Evolutionary conservation across 1,139 yeast species (phyloP).

Genomic region (Groenewaldozyma sp.): DNA sequence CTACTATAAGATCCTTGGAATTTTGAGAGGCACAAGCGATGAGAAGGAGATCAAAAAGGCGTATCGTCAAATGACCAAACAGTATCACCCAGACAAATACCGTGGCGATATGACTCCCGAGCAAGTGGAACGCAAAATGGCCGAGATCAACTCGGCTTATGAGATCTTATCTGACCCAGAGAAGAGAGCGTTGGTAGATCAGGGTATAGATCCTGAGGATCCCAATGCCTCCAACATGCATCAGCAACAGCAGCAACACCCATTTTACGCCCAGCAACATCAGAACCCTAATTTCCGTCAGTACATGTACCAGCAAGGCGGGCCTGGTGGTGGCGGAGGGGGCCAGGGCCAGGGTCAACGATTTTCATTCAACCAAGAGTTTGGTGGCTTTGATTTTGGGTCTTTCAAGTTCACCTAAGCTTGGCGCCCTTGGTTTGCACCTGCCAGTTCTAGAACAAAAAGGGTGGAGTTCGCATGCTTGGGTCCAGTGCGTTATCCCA

Average conservation of each 20-base stretch:
- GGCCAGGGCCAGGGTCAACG: constrained; percentile 14
- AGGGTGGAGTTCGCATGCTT: too few species aligned
- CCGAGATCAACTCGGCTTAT: constrained; percentile 87
- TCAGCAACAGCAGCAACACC: neutral
- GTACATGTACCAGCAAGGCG: too few species aligned
- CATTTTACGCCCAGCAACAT: neutral
- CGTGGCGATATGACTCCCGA: constrained; percentile 60
- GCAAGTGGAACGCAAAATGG: constrained; percentile 75
- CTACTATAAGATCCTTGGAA: constrained; percentile 71
- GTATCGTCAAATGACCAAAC: constrained; percentile 65
- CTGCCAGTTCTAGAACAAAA: too few species aligned
- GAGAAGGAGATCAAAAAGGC: constrained; percentile 72
- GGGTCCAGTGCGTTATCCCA: too few species aligned
- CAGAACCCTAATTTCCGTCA: neutral
- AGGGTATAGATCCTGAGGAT: constrained; percentile 52
- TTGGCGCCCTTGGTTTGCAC: too few species aligned
- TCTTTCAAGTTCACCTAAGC: constrained; percentile 10
- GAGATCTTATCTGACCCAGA: constrained; percentile 69
- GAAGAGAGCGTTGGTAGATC: constrained; percentile 55
- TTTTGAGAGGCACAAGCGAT: constrained; percentile 52
- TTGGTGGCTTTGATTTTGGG: constrained; percentile 19
- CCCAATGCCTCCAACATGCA: constrained; percentile 14
- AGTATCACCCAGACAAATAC: constrained; percentile 87
- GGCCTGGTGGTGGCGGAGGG: neutral
- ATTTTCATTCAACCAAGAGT: constrained; percentile 8